A percentile compares a stretch with the other conserved stretches of the same genome.
Evolutionary conservation across 257 asterid genomes (phyloP).

Genomic region (Anisodus acutangulus): DNA sequence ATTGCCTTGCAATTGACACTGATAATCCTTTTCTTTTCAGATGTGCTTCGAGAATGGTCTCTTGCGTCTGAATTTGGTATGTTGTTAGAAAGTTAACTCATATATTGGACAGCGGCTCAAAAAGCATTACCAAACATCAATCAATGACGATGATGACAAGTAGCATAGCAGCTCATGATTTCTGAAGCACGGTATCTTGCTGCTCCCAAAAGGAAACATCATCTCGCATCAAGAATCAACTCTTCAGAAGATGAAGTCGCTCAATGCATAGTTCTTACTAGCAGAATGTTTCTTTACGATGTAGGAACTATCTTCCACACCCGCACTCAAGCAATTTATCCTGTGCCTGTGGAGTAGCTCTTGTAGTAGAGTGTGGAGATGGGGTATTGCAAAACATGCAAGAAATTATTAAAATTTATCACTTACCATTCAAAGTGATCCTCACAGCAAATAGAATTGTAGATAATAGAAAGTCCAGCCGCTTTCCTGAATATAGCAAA

Average conservation of each 20-base stretch:
- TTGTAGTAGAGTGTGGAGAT: neutral
- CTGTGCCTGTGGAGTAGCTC: constrained; percentile 66
- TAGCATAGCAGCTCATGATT: neutral
- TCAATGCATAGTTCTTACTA: constrained; percentile 42
- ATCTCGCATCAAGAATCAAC: neutral
- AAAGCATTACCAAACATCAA: neutral
- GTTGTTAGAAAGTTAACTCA: neutral
- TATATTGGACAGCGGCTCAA: neutral
- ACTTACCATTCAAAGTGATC: constrained; percentile 90
- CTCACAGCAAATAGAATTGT: constrained; percentile 84
- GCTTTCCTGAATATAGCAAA: constrained; percentile 60
- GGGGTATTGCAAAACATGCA: neutral
- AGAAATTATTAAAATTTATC: constrained; percentile 13
- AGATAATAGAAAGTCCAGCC: constrained; percentile 75
- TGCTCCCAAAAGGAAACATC: constrained; percentile 1
- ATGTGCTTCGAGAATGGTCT: neutral
- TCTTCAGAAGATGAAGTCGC: constrained; percentile 73
- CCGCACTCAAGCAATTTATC: constrained; percentile 70
- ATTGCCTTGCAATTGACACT: neutral
- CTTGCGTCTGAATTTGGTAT: neutral
- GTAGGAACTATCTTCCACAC: constrained; percentile 69
- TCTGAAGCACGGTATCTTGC: neutral
- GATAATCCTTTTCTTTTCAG: neutral
- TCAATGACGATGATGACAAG: neutral
- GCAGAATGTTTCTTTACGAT: constrained; percentile 45